Base-by-base conservation (phyloP, 345 rosid genomes). In the Linum trigynum region DNA sequence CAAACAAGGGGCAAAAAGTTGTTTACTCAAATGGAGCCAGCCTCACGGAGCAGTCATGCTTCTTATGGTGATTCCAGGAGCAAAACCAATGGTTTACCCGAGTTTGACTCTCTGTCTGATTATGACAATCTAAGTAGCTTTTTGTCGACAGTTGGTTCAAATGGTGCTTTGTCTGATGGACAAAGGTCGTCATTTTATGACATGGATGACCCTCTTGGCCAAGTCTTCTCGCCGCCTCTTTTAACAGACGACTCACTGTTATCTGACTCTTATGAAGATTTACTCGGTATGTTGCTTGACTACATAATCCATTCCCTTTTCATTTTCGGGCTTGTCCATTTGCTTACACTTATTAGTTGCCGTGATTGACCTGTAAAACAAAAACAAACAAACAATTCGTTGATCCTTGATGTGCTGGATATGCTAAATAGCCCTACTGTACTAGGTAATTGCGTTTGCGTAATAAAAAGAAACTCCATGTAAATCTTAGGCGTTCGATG, bases 161-260 rank as follows among this genome's bases (percentile, higher is more conserved):
- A 86, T 75, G 82, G 77, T 79, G 78, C 73, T 56, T 68, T 82
- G 66, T 78, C 86, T 17, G 86, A 84, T 73, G 67, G 82, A 39
- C 87, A 76, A 12, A 81, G 78, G 62, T 82, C 83, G 1, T 23
- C 32, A 0, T 82, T 83, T 72, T 90, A 76, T 76, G 91, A 84
- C 55, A 65, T 83, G 67, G 92, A 90, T 59, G 96, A 83, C 67
- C 61, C 71, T 35, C 80, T 78, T 67, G 88, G 82, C 72, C 87
- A 84, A 81, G 96, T 86, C 55, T 87, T 87, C 72, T 94, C 99
- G 7, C 97, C 99, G 57, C 99, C 91, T 78, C 75, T 94, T 68
- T 77, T 94, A 48, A 79, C 89, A 86, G 96, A 88, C 68, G 76
- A 92, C 16, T 82, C 88, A 39, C 65, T 94, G 58, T 74, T 90